phyloP scores from a whole-genome alignment of 2,329 filamentous ascomycete species.

The Alternaria brassicae region DNA sequence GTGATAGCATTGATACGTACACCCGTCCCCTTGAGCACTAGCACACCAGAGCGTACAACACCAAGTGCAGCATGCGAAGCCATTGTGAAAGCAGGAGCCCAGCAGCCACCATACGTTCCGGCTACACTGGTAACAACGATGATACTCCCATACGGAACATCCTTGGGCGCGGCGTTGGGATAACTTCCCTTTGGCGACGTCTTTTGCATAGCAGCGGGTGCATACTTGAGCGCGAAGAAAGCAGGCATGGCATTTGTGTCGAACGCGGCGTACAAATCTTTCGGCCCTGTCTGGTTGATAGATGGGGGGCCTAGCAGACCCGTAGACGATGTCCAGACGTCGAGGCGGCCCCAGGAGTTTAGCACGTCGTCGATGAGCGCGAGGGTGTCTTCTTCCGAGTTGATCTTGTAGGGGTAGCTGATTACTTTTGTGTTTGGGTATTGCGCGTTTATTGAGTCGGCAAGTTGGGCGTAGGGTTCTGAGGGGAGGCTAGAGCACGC shows the following conservation, averaged over 20 bases:
- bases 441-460: slow-evolving; percentile 50
- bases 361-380: slow-evolving; percentile 68
- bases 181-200: slow-evolving; percentile 63
- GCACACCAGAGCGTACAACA: slow-evolving; percentile 65
- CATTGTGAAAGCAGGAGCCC: slow-evolving; percentile 69
- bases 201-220: slow-evolving; percentile 69
- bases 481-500: slow-evolving; percentile 59
- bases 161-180: slow-evolving; percentile 67
- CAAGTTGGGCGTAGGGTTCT: slow-evolving; percentile 53
- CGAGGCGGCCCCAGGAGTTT: slow-evolving; percentile 62
- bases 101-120: slow-evolving; percentile 64
- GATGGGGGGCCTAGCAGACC: slow-evolving; percentile 63
- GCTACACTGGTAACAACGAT: slow-evolving; percentile 67
- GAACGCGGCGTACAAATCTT: slow-evolving; percentile 64
- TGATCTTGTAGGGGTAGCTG: slow-evolving; percentile 65
- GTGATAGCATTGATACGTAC: slow-evolving; percentile 65
- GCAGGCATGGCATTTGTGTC: slow-evolving; percentile 68
- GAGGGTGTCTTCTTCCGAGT: slow-evolving; percentile 67
- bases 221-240: slow-evolving; percentile 71
- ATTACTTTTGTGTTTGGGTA: slow-evolving; percentile 67
- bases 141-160: slow-evolving; percentile 66
- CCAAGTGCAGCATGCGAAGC: slow-evolving; percentile 66
- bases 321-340: slow-evolving; percentile 67
- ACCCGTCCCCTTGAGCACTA: slow-evolving; percentile 64
- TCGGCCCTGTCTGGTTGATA: slow-evolving; percentile 63